Percentiles rank a stretch among this genome's conserved stretches.
These are phyloP conservation scores for Sclerotinia borealis DNA, from an alignment of 2,329 filamentous ascomycete species.

Conservation along the genomic window DNA sequence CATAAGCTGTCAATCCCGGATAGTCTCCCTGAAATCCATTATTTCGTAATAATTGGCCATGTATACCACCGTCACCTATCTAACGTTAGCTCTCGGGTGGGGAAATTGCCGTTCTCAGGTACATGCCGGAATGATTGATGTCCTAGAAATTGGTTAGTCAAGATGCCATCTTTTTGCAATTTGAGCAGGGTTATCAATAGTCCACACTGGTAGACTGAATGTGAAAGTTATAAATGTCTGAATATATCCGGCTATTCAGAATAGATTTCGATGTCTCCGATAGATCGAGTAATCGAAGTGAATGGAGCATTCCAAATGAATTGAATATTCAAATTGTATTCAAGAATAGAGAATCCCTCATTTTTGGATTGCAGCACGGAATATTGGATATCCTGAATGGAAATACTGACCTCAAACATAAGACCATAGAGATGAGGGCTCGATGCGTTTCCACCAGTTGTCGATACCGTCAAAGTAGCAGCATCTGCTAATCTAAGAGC, in stretches of 20 bases:
- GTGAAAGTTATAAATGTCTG: no score
- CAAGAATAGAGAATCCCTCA: no score
- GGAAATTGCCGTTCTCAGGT: no score
- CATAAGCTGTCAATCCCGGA: conserved; percentile 11
- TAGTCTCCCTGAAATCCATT: conserved; percentile 53
- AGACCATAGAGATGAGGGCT: conserved; percentile 20
- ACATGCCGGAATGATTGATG: conserved; percentile 8
- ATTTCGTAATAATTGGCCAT: conserved; percentile 63
- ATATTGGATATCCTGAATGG: no score
- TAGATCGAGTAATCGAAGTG: no score
- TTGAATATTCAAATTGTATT: no score
- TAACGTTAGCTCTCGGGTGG: conserved; percentile 31
- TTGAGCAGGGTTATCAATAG: no score
- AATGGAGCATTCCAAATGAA: no score
- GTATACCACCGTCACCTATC: conserved; percentile 56
- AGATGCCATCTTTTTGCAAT: not conserved
- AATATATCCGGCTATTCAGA: no score
- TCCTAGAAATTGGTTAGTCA: not conserved
- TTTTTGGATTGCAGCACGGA: no score
- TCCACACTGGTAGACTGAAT: no score
- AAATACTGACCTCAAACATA: conserved; percentile 20
- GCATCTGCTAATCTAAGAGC: not conserved
- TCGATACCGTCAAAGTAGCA: conserved; percentile 14
- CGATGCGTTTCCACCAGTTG: conserved; percentile 19
- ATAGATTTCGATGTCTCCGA: no score